These are phyloP conservation scores for Guyanaporus albipodus DNA, from an alignment of 768 basidiomycete species.

Conservation along the genomic window DNA sequence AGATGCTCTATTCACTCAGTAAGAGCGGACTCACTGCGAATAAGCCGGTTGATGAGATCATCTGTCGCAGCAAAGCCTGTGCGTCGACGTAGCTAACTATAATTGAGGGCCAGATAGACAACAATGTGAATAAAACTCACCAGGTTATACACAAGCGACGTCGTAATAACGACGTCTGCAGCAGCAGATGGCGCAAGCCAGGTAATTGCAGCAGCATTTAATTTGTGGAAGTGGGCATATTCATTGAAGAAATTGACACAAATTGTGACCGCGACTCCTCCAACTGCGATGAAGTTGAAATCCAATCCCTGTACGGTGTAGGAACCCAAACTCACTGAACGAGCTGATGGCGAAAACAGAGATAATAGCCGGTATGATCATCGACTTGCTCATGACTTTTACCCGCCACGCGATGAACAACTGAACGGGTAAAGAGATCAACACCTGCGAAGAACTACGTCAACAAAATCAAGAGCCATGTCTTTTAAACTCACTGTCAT, in stretches of 20 bases:
- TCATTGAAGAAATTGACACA: constrained; percentile 29
- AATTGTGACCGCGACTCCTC: constrained; percentile 33
- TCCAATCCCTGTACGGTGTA: not conserved
- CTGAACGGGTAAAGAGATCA: constrained; percentile 44
- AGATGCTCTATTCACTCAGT: not conserved
- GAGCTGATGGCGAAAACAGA: constrained; percentile 3
- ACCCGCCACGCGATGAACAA: constrained; percentile 47
- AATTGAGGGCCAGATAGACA: not conserved
- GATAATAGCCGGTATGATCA: constrained; percentile 25
- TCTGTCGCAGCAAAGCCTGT: constrained; percentile 43
- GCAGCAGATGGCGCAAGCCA: constrained; percentile 42
- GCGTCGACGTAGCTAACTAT: constrained; percentile 38
- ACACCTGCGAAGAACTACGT: constrained; percentile 29
- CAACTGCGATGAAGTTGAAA: constrained; percentile 19
- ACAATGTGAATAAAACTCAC: constrained; percentile 20
- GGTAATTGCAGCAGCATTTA: constrained; percentile 33
- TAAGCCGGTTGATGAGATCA: constrained; percentile 36
- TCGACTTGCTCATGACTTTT: constrained; percentile 33
- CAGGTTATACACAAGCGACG: constrained; percentile 41
- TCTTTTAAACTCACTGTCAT: constrained; percentile 35
- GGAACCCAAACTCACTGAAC: constrained; percentile 5
- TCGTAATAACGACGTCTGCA: constrained; percentile 42
- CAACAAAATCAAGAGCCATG: not conserved
- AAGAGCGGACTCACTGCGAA: constrained; percentile 29
- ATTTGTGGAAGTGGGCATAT: constrained; percentile 32